phyloP scores from a whole-genome alignment of 1,284 basidiomycete genomes.

The Leccinum griseonigrum region DNA sequence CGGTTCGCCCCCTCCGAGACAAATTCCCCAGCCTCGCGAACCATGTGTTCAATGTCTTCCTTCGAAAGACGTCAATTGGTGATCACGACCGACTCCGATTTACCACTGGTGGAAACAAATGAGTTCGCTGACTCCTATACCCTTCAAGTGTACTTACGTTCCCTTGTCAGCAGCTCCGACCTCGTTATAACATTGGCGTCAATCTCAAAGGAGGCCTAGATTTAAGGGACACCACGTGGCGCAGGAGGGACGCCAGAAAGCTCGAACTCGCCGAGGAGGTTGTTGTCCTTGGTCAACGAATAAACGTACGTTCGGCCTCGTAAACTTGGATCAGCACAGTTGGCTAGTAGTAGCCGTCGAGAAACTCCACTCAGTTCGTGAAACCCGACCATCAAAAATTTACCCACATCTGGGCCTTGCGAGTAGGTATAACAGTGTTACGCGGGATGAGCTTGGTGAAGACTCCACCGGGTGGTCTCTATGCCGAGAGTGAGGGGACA shows the following conservation, averaged over 20 bases:
- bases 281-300: conserved; percentile 88
- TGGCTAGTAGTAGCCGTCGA: conserved; percentile 92
- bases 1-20: conserved; percentile 83
- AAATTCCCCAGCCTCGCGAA: conserved; percentile 89
- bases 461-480: conserved; percentile 95
- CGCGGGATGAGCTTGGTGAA: conserved; percentile 96
- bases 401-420: conserved; percentile 89
- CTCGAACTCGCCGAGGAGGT: conserved; percentile 96
- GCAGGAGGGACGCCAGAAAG: conserved; percentile 90
- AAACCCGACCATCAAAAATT: background rate
- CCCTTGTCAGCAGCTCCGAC: conserved; percentile 87
- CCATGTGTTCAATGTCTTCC: conserved; percentile 92
- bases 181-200: conserved; percentile 93
- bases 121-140: background rate
- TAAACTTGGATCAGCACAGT: conserved; percentile 90
- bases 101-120: conserved; percentile 45
- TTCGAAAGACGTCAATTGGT: conserved; percentile 82
- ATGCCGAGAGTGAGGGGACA: conserved; percentile 95
- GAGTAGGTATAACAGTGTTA: conserved; percentile 97
- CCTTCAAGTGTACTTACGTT: conserved; percentile 53
- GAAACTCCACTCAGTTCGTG: conserved; percentile 46
- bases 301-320: conserved; percentile 89
- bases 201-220: conserved; percentile 93
- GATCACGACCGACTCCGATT: conserved; percentile 86
- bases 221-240: conserved; percentile 93